Conservation (phyloP, 2,329 filamentous ascomycete genomes). For the Cordyceps fumosorosea region DNA sequence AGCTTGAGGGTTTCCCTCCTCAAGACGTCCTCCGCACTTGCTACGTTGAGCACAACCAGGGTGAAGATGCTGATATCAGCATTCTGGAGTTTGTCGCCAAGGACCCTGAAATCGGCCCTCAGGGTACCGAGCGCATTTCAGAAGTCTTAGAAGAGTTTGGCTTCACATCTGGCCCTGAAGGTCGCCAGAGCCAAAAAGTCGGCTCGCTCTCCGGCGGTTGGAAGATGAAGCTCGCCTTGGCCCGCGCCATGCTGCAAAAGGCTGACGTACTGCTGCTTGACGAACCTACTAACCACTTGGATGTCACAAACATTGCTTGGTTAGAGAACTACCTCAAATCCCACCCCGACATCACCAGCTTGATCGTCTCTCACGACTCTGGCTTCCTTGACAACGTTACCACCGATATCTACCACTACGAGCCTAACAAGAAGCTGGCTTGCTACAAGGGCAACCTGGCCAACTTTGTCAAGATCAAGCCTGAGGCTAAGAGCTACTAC, state of each 20-base stretch:
- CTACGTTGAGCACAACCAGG: constrained; percentile 99
- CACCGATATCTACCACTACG: constrained; percentile 98
- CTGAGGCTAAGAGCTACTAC: constrained; percentile 97
- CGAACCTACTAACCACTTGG: constrained; percentile 98
- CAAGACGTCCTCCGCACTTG: constrained; percentile 91
- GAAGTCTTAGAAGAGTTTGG: constrained; percentile 85
- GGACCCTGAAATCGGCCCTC: constrained; percentile 76
- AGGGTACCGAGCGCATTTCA: constrained; percentile 74
- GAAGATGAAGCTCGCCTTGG: constrained; percentile 99
- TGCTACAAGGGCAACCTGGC: constrained; percentile 78
- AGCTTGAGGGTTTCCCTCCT: constrained; percentile 92
- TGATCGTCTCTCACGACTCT: constrained; percentile 98
- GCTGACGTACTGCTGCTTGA: constrained; percentile 95
- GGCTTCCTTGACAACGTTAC: constrained; percentile 95
- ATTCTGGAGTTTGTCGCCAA: constrained; percentile 90
- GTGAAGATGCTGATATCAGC: constrained; percentile 92
- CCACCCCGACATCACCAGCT: constrained; percentile 92
- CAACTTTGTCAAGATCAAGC: constrained; percentile 79
- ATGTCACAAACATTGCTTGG: constrained; percentile 95
- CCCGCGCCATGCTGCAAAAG: constrained; percentile 90
- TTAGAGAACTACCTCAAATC: constrained; percentile 89
- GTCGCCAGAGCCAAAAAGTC: constrained; percentile 81
- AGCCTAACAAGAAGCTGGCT: constrained; percentile 86
- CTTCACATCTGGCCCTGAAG: constrained; percentile 84
- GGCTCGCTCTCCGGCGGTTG: constrained; percentile 95